Evolutionary conservation across 176 grass and related monocot genomes (phyloP), one percentile per base, ranked within the genome.

Genomic region (Leersia perrieri): DNA sequence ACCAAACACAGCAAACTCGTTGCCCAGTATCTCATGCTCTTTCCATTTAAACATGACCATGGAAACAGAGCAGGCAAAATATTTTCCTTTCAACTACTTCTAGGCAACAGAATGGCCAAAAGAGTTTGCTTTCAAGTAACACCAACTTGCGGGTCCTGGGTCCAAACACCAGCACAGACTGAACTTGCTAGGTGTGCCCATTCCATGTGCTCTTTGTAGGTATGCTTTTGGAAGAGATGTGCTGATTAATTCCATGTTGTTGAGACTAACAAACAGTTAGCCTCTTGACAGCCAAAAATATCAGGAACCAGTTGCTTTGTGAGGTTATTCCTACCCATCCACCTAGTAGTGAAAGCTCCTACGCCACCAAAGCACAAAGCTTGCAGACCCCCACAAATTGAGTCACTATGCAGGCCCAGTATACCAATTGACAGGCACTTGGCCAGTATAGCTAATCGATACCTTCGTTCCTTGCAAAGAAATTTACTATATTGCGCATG

Each of bases 41-140:
- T 3, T 51, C 5, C 27, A n/a, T n/a, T n/a, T n/a, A n/a, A 34
- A 60, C 49, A 69, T 32, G 38, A 63, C 38, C 7, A 62, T 68
- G 28, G 4, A 23, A 22, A 70, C 22, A 70, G 42, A 75, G 0
- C 45, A 23, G 20, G 35, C 12, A 32, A 76, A 72, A 10, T 20
- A 47, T 49, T 27, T 53, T 66, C 5, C 64, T 51, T 51, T 7
- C 22, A 72, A 63, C 33, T 58, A 66, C 40, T 55, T 34, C 20
- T 1, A 5, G 7, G 23, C 33, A 68, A 81, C 23, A 74, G 35
- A 39, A 72, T 44, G 29, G 44, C 29, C 41, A 18, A 32, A 33
- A 73, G 66, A 60, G 45, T 60, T 66, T 34, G 44, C 67, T 78
- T 73, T 10, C 55, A 72, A 87, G 57, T 45, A 84, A 74, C 29